Percentiles rank a stretch among this genome's conserved stretches.
phyloP scores from a whole-genome alignment of 2,329 filamentous ascomycete species.

The Epichloe bromicola region DNA sequence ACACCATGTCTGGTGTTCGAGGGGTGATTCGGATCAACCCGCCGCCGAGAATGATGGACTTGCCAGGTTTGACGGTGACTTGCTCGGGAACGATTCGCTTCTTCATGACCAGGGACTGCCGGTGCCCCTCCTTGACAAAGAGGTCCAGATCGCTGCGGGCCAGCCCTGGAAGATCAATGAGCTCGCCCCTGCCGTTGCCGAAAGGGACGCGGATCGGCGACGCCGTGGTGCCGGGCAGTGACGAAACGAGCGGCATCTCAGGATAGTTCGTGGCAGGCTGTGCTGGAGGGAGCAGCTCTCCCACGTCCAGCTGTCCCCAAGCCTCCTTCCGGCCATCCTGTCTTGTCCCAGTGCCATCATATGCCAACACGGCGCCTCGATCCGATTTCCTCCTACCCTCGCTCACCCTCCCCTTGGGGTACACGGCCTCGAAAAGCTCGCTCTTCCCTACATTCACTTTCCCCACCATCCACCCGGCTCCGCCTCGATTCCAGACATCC shows the following conservation, averaged over 20 bases:
- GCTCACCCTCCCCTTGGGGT: constrained; percentile 58
- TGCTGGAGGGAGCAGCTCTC: constrained; percentile 59
- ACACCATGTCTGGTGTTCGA: constrained; percentile 40
- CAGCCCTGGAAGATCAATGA: constrained; percentile 85
- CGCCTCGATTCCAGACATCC: constrained; percentile 70
- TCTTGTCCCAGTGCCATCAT: constrained; percentile 6
- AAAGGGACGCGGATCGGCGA: constrained; percentile 90
- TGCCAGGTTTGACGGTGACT: constrained; percentile 55
- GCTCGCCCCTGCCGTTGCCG: constrained; percentile 71
- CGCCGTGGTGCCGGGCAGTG: constrained; percentile 83
- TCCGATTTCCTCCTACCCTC: constrained; percentile 8
- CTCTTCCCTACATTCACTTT: constrained; percentile 98
- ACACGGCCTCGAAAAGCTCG: constrained; percentile 74
- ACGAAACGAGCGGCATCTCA: constrained; percentile 72
- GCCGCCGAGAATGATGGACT: constrained; percentile 66
- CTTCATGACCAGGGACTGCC: constrained; percentile 63
- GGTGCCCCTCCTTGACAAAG: constrained; percentile 54
- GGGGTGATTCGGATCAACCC: constrained; percentile 84
- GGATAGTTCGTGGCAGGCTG: constrained; percentile 65
- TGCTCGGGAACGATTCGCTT: constrained; percentile 62
- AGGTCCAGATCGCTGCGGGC: constrained; percentile 59
- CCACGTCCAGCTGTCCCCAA: constrained; percentile 23
- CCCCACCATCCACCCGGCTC: constrained; percentile 91
- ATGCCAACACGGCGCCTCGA: constrained; percentile 8
- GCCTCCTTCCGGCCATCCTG: constrained; percentile 6